Conservation (phyloP, 371 early-diverging fungal genomes). For the Mucor racemosus region DNA sequence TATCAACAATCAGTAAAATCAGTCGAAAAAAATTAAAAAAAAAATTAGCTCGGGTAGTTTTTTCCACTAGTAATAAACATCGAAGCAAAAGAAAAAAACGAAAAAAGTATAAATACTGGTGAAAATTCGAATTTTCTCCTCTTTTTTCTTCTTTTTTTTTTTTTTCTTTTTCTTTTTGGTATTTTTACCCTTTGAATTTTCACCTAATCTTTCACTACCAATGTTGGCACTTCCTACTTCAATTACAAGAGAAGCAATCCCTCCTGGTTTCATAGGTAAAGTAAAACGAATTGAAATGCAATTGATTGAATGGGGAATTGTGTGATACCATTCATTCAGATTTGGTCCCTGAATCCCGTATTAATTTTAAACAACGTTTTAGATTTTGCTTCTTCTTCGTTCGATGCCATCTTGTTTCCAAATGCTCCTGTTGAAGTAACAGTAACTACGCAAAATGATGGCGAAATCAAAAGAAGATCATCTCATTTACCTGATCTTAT, state of each 20-base stretch:
- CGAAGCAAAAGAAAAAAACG: not conserved
- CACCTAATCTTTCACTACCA: not conserved
- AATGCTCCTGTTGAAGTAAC: slow-evolving; percentile 1
- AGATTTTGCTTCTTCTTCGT: slow-evolving; percentile 55
- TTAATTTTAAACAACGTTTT: slow-evolving; percentile 7
- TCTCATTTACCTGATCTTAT: slow-evolving; percentile 49
- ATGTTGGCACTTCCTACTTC: slow-evolving; percentile 37
- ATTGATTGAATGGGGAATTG: not conserved
- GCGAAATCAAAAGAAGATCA: slow-evolving; percentile 29
- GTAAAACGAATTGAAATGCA: not conserved
- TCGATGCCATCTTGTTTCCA: slow-evolving; percentile 52
- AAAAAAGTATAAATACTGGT: slow-evolving; percentile 11
- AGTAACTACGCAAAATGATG: not conserved
- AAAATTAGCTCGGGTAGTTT: slow-evolving; percentile 3
- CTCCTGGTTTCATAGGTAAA: slow-evolving; percentile 54
- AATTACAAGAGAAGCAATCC: slow-evolving; percentile 27
- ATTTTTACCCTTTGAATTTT: slow-evolving; percentile 19
- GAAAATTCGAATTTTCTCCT: not conserved
- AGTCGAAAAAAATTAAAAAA: not conserved
- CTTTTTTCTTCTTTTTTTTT: slow-evolving; percentile 27
- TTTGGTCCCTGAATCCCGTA: slow-evolving; percentile 11
- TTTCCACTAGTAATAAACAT: not conserved
- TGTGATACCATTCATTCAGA: not conserved
- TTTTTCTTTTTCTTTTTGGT: slow-evolving; percentile 43
- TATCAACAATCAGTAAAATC: not conserved